Evolutionary conservation across 202 grass and related monocot genomes (phyloP), one percentile per base, ranked within the genome.

Genomic region (Panicum hallii): DNA sequence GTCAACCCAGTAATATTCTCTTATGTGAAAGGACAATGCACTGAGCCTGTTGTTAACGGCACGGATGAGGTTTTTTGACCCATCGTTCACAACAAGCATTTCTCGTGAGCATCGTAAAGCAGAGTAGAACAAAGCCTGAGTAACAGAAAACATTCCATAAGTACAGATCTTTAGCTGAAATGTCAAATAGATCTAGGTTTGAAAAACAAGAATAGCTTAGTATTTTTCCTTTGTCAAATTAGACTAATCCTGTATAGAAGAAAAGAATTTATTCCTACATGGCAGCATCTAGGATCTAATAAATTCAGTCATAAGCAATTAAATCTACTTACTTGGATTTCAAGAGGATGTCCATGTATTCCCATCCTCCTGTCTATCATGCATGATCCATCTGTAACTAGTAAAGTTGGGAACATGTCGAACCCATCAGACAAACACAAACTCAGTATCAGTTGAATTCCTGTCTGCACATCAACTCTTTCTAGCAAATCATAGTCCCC

Each of bases 311-410:
- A 30, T 32, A 48, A 45, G 4, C 22, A 52, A 44, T 38, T 75
- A 20, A 84, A 77, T 62, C 23, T 82, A 68, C 82, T 91, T 89
- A 99, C 97, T 89, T 99, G 97, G 70, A 99, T 99, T 89, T 99
- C 97, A 77, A 99, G 97, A 87, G 97, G 97, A 89, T 99, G 93
- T 6, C 97, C 97, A 92, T 99, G 93, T 76, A 99, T 99, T 57
- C 97, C 97, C 93, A 99, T 99, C 76, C 97, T 85, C 75, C 97
- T 87, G 70, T 99, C 97, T 83, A 99, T 96, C 97, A 99, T 99
- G 90, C 97, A 99, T 52, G 97, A 99, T 36, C 93, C 97, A 50
- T 99, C 97, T 55, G 97, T 96, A 87, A 99, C 97, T 71, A 99
- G 80, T 77, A 99, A 87, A 81, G 97, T 94, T 65, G 97, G 97